Percentiles rank a stretch among this genome's conserved stretches.
These are phyloP conservation scores for Alternaria rosae DNA, from an alignment of 2,329 filamentous ascomycete genomes.

Conservation along the genomic window DNA sequence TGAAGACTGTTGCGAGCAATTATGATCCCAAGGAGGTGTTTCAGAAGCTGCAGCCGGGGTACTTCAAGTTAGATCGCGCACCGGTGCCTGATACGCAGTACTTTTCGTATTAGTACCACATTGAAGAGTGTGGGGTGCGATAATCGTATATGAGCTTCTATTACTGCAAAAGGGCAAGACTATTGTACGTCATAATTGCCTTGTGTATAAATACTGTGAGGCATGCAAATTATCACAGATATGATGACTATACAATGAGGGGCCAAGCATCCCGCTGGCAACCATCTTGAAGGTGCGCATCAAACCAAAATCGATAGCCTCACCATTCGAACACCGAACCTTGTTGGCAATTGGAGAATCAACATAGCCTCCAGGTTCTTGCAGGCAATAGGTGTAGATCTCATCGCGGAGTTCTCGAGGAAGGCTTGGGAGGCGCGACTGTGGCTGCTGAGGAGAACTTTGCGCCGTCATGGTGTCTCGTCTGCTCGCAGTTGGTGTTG, in stretches of 20 bases:
- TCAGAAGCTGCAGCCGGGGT: constrained; percentile 52
- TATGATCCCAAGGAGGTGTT: constrained; percentile 55
- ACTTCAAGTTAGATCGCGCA: constrained; percentile 52
- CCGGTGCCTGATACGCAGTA: constrained; percentile 2
- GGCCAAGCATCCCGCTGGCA: not conserved
- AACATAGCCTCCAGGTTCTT: not conserved
- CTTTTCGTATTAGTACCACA: not conserved
- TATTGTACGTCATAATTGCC: too few species aligned
- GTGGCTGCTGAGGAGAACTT: not conserved
- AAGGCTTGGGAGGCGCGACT: not conserved
- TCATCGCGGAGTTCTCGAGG: not conserved
- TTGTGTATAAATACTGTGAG: too few species aligned
- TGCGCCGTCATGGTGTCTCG: too few species aligned
- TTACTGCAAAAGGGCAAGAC: too few species aligned
- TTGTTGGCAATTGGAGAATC: not conserved
- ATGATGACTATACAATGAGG: too few species aligned
- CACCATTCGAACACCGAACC: rapidly evolving
- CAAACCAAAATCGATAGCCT: not conserved
- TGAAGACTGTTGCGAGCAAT: constrained; percentile 45
- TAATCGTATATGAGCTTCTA: too few species aligned
- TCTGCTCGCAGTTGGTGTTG: too few species aligned
- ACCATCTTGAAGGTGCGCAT: not conserved
- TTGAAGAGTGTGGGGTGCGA: not conserved
- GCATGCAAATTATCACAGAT: too few species aligned
- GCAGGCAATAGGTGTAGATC: not conserved